Evolutionary conservation across 352 stramenopile species (phyloP).

Genomic region (Phytophthora cryptogea): DNA sequence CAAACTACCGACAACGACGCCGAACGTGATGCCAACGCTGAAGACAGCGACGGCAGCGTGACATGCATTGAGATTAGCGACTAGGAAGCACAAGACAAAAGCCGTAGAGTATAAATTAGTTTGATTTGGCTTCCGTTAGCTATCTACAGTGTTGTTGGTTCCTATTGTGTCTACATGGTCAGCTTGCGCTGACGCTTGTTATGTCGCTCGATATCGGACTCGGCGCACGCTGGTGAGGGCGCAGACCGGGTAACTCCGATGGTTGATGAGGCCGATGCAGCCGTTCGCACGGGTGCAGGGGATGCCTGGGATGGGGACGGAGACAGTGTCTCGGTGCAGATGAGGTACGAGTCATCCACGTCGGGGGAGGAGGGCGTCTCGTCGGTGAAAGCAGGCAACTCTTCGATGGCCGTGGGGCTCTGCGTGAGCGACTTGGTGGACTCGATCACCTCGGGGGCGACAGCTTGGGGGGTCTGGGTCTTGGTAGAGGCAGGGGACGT

Average conservation of each 20-base stretch:
- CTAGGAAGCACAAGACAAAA: constrained; percentile 7
- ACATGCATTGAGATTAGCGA: constrained; percentile 44
- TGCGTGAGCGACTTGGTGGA: constrained; percentile 31
- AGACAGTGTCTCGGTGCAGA: constrained; percentile 41
- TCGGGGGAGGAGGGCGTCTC: constrained; percentile 9
- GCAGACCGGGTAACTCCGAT: constrained; percentile 32
- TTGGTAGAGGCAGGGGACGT: not conserved
- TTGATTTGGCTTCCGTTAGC: constrained; percentile 17
- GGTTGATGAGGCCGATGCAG: constrained; percentile 23
- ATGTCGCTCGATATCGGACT: constrained; percentile 22
- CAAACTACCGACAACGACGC: not conserved
- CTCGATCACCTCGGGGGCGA: constrained; percentile 25
- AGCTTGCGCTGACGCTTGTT: constrained; percentile 39
- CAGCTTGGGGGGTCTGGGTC: constrained; percentile 20
- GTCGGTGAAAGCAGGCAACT: constrained; percentile 20
- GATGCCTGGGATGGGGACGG: constrained; percentile 33
- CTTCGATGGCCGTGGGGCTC: constrained; percentile 41
- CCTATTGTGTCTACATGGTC: constrained; percentile 35
- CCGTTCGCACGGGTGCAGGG: constrained; percentile 16
- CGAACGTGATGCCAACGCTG: constrained; percentile 2
- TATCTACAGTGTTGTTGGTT: constrained; percentile 36
- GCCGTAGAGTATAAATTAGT: constrained; percentile 41
- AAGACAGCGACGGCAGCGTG: constrained; percentile 26
- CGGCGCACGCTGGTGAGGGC: constrained; percentile 31
- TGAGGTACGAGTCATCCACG: constrained; percentile 31